phyloP scores from a whole-genome alignment of 257 asterid species.

The Forsythia suspensa region DNA sequence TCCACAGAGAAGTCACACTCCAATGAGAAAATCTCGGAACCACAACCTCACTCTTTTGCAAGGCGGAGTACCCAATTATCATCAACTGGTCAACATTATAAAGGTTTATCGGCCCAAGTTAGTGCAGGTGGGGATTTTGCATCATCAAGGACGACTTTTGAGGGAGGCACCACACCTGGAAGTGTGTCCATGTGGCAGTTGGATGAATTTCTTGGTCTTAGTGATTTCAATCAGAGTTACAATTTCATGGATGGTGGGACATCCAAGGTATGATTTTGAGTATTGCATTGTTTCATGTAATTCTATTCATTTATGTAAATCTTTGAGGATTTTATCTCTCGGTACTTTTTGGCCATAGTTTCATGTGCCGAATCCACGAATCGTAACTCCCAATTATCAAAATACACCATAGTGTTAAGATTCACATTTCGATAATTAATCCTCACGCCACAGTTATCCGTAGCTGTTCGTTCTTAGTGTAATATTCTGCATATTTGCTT shows the following conservation, averaged over 20 bases:
- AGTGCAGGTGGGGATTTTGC: slow-evolving; percentile 24
- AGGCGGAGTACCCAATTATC: slow-evolving; percentile 24
- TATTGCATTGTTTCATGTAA: not conserved
- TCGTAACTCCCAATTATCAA: too few relatives aligned
- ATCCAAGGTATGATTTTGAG: slow-evolving; percentile 42
- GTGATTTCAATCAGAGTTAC: slow-evolving; percentile 33
- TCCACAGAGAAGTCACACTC: slow-evolving; percentile 36
- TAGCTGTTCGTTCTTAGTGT: too few relatives aligned
- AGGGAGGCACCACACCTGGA: slow-evolving; percentile 49
- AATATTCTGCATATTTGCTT: too few relatives aligned
- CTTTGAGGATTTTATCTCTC: too few relatives aligned
- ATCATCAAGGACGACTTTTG: slow-evolving; percentile 14
- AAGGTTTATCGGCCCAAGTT: slow-evolving; percentile 29
- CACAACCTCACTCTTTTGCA: slow-evolving; percentile 29
- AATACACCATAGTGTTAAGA: too few relatives aligned
- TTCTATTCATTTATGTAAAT: not conserved
- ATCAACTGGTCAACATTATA: slow-evolving; percentile 25
- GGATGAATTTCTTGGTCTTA: slow-evolving; percentile 44
- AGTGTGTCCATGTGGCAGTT: slow-evolving; percentile 51
- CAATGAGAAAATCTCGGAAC: slow-evolving; percentile 31
- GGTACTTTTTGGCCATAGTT: too few relatives aligned
- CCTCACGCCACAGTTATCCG: too few relatives aligned
- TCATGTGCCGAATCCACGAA: too few relatives aligned
- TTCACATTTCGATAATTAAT: too few relatives aligned
- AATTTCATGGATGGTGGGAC: slow-evolving; percentile 40